These are phyloP conservation scores for Phialemonium atrogriseum DNA, from an alignment of 2,329 filamentous ascomycete species.

Conservation along the genomic window DNA sequence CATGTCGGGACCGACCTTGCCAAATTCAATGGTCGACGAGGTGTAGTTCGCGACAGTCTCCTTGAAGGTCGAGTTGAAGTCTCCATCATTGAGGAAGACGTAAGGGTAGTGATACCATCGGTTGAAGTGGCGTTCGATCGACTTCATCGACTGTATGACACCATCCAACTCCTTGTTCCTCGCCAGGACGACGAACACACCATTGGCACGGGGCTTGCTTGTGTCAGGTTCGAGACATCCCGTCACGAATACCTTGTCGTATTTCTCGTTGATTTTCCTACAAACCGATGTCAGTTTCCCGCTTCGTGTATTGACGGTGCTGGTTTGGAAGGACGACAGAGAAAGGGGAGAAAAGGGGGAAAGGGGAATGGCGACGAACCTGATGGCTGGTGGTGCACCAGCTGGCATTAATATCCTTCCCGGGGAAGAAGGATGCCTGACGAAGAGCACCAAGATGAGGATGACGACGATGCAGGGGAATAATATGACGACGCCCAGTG, in stretches of 20 bases:
- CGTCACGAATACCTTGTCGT: constrained; percentile 92
- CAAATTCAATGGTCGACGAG: constrained; percentile 82
- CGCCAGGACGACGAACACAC: constrained; percentile 90
- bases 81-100: constrained; percentile 94
- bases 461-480: constrained; percentile 89
- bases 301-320: too few species aligned
- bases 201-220: constrained; percentile 76
- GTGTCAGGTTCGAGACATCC: constrained; percentile 81
- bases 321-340: not conserved
- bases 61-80: constrained; percentile 93
- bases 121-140: constrained; percentile 97
- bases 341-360: not conserved
- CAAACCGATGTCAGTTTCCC: constrained; percentile 9
- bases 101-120: constrained; percentile 98
- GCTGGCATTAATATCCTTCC: constrained; percentile 80
- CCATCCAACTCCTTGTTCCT: constrained; percentile 95
- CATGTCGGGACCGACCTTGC: constrained; percentile 81
- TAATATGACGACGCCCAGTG: constrained; percentile 82
- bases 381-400: constrained; percentile 79
- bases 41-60: constrained; percentile 83
- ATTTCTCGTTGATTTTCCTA: constrained; percentile 93
- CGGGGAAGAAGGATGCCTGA: constrained; percentile 76
- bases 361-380: constrained; percentile 44
- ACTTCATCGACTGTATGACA: constrained; percentile 94
- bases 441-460: constrained; percentile 81